Conservation (phyloP, 306 rosid species). For the Ceratonia siliqua region DNA sequence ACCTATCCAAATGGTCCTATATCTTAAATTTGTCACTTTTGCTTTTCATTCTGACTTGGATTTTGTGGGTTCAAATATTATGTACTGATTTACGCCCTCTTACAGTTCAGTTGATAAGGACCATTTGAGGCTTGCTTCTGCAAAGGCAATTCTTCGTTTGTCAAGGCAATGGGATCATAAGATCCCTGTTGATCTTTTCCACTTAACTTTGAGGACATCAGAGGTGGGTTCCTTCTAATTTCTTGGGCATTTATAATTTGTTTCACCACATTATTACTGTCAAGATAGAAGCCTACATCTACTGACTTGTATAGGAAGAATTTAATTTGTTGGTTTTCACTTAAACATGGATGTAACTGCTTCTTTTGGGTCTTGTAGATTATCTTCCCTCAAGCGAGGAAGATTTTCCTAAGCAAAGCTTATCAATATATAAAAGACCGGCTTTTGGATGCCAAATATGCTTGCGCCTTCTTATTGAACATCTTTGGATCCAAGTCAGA, state of each 20-base stretch:
- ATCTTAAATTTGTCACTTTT: background rate
- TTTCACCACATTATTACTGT: conserved; percentile 14
- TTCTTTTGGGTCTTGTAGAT: conserved; percentile 61
- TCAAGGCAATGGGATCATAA: conserved; percentile 94
- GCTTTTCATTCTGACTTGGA: background rate
- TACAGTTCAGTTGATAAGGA: conserved; percentile 94
- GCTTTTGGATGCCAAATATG: conserved; percentile 88
- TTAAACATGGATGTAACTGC: conserved; percentile 33
- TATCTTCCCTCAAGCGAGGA: conserved; percentile 76
- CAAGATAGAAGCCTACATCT: conserved; percentile 23
- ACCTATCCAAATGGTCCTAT: background rate
- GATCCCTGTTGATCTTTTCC: conserved; percentile 74
- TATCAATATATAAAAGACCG: conserved; percentile 90
- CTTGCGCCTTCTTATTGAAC: conserved; percentile 76
- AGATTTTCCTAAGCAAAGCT: conserved; percentile 71
- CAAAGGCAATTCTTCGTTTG: conserved; percentile 86
- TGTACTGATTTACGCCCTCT: conserved; percentile 35
- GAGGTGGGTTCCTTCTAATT: conserved; percentile 57
- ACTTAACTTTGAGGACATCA: conserved; percentile 78
- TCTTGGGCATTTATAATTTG: conserved; percentile 30
- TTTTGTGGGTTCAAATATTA: conserved; percentile 33
- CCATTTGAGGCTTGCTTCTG: conserved; percentile 89
- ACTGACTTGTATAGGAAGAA: background rate
- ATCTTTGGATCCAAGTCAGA: conserved; percentile 56
- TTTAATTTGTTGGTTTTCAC: conserved; percentile 28